Conservation (phyloP, 441 rosid species). For the Adansonia rubrostipa region DNA sequence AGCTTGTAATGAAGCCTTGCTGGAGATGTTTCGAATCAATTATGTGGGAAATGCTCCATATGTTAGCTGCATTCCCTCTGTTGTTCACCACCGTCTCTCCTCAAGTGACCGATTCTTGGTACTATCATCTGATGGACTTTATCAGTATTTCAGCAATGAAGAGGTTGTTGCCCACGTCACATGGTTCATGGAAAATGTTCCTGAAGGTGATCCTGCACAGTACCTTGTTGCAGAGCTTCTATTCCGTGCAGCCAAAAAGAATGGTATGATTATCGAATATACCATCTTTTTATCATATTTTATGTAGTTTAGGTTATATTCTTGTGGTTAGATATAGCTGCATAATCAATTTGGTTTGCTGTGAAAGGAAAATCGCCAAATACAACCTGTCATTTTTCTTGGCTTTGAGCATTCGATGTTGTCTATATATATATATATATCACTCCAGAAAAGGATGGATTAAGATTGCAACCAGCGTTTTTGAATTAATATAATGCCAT, state of each 20-base stretch:
- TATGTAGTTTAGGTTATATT: background rate
- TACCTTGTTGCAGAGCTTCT: conserved; percentile 90
- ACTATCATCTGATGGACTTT: conserved; percentile 86
- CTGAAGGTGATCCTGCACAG: conserved; percentile 96
- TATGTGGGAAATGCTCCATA: conserved; percentile 75
- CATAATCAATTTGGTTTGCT: background rate
- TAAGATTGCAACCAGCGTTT: background rate
- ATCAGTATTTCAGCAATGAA: conserved; percentile 90
- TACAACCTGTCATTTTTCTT: background rate
- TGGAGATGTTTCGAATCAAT: conserved; percentile 73
- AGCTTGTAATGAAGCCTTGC: conserved; percentile 75
- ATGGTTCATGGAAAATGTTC: conserved; percentile 95
- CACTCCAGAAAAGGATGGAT: background rate
- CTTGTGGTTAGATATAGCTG: background rate
- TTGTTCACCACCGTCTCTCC: conserved; percentile 75
- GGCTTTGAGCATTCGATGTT: background rate
- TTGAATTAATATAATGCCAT: conserved; percentile 8
- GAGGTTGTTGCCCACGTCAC: conserved; percentile 91
- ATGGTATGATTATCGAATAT: conserved; percentile 52
- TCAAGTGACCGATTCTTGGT: conserved; percentile 86
- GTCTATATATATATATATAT: no score
- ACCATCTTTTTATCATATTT: background rate
- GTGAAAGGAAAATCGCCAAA: background rate
- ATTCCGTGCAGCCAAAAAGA: conserved; percentile 91
- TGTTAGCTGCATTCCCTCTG: conserved; percentile 73